These are phyloP conservation scores for Malus fusca DNA, from an alignment of 306 rosid species.

Conservation along the genomic window DNA sequence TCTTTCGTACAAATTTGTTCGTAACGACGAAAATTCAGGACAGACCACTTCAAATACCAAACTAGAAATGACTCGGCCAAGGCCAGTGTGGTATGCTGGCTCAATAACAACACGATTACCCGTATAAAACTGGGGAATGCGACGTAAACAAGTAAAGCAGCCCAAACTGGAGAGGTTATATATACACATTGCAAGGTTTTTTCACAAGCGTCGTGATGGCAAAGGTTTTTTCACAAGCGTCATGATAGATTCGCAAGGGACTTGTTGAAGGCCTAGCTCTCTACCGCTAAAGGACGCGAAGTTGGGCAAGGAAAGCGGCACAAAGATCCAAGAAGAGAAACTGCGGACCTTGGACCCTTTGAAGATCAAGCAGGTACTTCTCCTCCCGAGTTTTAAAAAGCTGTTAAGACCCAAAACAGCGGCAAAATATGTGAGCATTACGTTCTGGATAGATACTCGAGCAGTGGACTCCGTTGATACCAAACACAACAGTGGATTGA, in stretches of 20 bases:
- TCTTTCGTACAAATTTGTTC: constrained; percentile 1
- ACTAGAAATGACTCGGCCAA: constrained; percentile 15
- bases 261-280: constrained; percentile 16
- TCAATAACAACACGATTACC: constrained; percentile 31
- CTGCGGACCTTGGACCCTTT: constrained; percentile 89
- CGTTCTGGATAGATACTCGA: neutral
- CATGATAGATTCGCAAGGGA: constrained; percentile 17
- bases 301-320: constrained; percentile 86
- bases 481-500: too few relatives aligned
- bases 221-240: constrained; percentile 28
- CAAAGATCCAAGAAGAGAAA: constrained; percentile 93
- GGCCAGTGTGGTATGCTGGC: constrained; percentile 22
- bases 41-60: constrained; percentile 13
- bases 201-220: neutral
- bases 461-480: neutral
- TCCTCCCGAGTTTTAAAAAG: constrained; percentile 81
- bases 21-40: constrained; percentile 9
- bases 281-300: constrained; percentile 50
- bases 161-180: constrained; percentile 16
- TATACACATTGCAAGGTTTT: constrained; percentile 36
- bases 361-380: constrained; percentile 89
- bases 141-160: neutral
- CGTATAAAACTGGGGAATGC: constrained; percentile 26
- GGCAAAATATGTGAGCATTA: constrained; percentile 1
- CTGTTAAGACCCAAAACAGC: constrained; percentile 30